Evolutionary conservation across 805 yeast genomes (phyloP).

Genomic region (Saccharomycopsis lassenensis): DNA sequence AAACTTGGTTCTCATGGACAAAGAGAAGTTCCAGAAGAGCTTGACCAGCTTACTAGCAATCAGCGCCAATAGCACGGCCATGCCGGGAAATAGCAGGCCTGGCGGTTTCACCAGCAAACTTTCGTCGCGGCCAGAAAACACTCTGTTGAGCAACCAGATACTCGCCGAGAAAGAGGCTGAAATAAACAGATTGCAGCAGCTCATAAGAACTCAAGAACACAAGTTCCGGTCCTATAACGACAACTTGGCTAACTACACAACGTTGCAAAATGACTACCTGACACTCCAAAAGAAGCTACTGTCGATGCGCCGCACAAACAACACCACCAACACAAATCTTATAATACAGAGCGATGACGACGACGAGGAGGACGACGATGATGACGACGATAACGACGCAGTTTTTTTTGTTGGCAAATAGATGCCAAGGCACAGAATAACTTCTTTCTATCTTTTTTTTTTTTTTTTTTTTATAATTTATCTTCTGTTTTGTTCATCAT

Average conservation of each 20-base stretch:
- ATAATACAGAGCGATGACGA: slow-evolving; percentile 14
- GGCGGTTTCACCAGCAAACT: no score
- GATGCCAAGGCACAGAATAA: not conserved
- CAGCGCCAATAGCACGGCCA: no score
- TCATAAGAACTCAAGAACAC: slow-evolving; percentile 4
- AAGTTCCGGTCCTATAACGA: no score
- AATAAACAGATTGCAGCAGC: slow-evolving; percentile 11
- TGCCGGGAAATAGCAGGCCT: no score
- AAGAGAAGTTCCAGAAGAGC: slow-evolving; percentile 6
- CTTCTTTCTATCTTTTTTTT: not conserved
- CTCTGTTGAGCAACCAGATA: slow-evolving; percentile 6
- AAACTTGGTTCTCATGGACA: slow-evolving; percentile 14
- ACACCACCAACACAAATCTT: no score
- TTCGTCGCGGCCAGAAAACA: not conserved
- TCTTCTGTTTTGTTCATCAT: not conserved
- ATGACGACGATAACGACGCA: slow-evolving; percentile 1
- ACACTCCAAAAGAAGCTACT: not conserved
- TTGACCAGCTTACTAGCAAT: not conserved
- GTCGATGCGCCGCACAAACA: no score
- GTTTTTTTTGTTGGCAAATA: not conserved
- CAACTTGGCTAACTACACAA: no score
- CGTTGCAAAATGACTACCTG: no score
- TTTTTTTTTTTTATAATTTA: not conserved
- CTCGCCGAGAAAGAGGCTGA: slow-evolving; percentile 15
- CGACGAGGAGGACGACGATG: slow-evolving; percentile 15